Base-by-base conservation (phyloP, 2,329 filamentous ascomycete species). In the Hymenoscyphus albidus region DNA sequence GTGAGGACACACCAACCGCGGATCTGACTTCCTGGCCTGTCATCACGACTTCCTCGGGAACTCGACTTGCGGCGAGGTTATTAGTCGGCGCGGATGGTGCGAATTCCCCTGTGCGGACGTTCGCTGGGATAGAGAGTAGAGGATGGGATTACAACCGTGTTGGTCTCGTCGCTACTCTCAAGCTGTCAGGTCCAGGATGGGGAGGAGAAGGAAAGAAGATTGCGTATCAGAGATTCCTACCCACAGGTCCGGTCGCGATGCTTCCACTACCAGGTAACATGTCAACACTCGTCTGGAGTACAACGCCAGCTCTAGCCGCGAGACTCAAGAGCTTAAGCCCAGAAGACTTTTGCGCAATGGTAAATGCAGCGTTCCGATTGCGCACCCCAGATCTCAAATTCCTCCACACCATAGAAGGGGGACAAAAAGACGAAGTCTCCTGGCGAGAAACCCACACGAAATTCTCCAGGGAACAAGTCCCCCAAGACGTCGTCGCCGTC, bases 61-160 rank as follows among this genome's bases (percentile, higher is more conserved):
- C 81, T 74, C 80, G 84, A 60, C 81, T 99, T 35, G 88, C 89
- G 40, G 93, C 95, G 0, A 86, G 95, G 56, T 83, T 99, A 0
- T 83, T 99, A 2, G 88, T 99, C 10, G 95, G 95, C 1, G 96
- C 95, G 2, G 95, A 99, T 73, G 95, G 95, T 16, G 92, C 92
- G 54, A 98, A 97, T 77, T 96, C 92, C 72, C 95, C 94, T 1
- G 95, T 99, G 14, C 88, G 95, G 48, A 83, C 88, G 0, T 99
- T 97, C 76, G 93, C 94, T 3, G 89, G 88, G 60, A 98, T 99
- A 70, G 82, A 88, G 55, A 91, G 89, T 63, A 85, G 88, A 22
- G 95, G 96, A 27, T 99, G 95, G 92, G 95, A 98, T 78, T 99
- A 99, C 77, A 84, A 86, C 60, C 85, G 93, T 48, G 90, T 97